phyloP scores from a whole-genome alignment of 2,329 filamentous ascomycete genomes.

The Coniochaeta sp. region DNA sequence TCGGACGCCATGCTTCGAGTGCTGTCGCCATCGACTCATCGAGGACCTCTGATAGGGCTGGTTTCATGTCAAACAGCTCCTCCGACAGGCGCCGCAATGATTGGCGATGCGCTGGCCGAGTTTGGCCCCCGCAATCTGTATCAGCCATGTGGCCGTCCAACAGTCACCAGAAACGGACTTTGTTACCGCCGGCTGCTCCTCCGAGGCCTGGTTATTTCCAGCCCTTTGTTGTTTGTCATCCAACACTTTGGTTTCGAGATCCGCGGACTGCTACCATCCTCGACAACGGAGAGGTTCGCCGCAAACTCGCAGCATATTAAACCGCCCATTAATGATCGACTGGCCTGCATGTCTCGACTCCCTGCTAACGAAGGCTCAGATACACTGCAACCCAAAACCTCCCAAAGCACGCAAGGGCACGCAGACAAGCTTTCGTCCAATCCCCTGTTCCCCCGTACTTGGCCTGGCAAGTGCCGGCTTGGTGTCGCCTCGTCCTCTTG shows the following conservation, averaged over 20 bases:
- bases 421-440: neutral
- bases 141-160: neutral
- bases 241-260: neutral
- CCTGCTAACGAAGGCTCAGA: neutral
- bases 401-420: too few relatives aligned
- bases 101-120: slow-evolving; percentile 4
- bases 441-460: neutral
- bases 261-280: neutral
- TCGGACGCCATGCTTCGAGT: too few relatives aligned
- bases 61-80: slow-evolving; percentile 14
- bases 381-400: neutral
- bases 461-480: slow-evolving; percentile 3
- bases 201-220: neutral
- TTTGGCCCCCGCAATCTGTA: neutral
- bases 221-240: neutral
- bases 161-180: neutral
- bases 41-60: slow-evolving; percentile 8
- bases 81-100: slow-evolving; percentile 5
- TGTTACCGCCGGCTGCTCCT: neutral
- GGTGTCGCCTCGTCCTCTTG: neutral
- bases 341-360: slow-evolving; percentile 6
- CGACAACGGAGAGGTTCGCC: neutral
- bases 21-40: too few relatives aligned
- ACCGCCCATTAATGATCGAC: slow-evolving; percentile 7
- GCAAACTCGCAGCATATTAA: neutral